phyloP scores from a whole-genome alignment of 2,329 filamentous ascomycete species.

The Triangularia setosa region DNA sequence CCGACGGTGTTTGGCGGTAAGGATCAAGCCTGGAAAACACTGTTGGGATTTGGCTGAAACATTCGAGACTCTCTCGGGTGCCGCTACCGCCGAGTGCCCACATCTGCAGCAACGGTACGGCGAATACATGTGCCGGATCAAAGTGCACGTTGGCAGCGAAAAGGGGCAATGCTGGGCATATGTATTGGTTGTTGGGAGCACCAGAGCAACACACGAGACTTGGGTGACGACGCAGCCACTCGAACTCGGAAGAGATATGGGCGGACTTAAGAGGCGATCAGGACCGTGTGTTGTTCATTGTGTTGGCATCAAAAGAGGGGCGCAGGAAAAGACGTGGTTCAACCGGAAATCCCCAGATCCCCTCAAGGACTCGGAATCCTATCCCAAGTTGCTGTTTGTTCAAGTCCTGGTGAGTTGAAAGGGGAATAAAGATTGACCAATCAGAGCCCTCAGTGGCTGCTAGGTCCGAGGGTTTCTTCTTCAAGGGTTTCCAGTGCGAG shows the following conservation, averaged over 20 bases:
- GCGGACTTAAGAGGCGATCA: too few species aligned
- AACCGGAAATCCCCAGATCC: background rate
- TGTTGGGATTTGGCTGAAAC: background rate
- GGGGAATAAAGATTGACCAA: background rate
- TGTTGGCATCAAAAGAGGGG: background rate
- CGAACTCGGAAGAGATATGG: background rate
- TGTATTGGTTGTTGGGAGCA: background rate
- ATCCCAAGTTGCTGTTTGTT: background rate
- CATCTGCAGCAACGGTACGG: background rate
- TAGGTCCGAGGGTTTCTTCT: background rate
- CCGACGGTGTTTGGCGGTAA: background rate
- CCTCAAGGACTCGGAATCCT: background rate
- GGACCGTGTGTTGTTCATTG: background rate
- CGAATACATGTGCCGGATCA: background rate
- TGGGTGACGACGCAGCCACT: background rate
- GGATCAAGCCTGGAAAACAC: background rate
- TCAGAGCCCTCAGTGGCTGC: background rate
- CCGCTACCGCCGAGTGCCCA: background rate
- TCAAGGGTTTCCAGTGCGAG: background rate
- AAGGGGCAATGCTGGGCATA: background rate
- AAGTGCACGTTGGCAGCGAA: background rate
- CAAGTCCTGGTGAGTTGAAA: background rate
- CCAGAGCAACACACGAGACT: background rate
- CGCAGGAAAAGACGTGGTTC: background rate
- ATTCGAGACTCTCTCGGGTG: background rate